Percentiles rank a stretch among this genome's conserved stretches.
These are phyloP conservation scores for Ascochyta fabae DNA, from an alignment of 2,329 filamentous ascomycete species.

Conservation along the genomic window DNA sequence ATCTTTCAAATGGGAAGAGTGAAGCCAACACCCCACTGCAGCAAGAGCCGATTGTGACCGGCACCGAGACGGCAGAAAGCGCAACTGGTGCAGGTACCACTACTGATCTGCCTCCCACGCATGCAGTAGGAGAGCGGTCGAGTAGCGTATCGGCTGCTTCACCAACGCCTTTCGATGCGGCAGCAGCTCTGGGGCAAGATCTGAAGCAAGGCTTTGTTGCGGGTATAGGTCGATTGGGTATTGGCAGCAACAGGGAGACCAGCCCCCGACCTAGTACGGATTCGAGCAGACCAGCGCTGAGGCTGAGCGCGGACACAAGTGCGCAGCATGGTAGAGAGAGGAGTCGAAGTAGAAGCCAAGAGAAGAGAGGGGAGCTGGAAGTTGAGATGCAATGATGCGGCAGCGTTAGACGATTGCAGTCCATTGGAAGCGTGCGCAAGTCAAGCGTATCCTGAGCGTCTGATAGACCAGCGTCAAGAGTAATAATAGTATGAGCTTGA, in stretches of 20 bases:
- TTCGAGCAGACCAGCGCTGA: neutral
- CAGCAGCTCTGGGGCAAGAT: conserved; percentile 38
- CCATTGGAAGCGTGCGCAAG: too few relatives aligned
- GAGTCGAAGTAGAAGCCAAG: conserved; percentile 29
- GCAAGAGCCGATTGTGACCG: conserved; percentile 44
- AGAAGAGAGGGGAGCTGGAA: conserved; percentile 37
- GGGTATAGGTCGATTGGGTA: conserved; percentile 40
- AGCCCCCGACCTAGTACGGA: conserved; percentile 25
- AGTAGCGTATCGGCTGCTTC: conserved; percentile 12
- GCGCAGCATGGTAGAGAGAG: conserved; percentile 21
- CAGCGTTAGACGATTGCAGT: neutral
- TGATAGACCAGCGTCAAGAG: too few relatives aligned
- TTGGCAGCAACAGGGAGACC: conserved; percentile 22
- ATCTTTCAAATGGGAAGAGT: conserved; percentile 31
- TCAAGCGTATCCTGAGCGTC: too few relatives aligned
- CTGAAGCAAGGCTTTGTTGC: conserved; percentile 40
- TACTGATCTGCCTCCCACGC: conserved; percentile 30
- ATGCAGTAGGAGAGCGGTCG: conserved; percentile 25
- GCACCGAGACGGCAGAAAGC: conserved; percentile 42
- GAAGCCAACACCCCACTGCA: conserved; percentile 36
- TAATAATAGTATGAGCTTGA: too few relatives aligned
- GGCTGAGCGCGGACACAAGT: conserved; percentile 20
- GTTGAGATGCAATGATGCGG: conserved; percentile 44
- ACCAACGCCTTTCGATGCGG: conserved; percentile 34
- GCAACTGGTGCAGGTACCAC: conserved; percentile 43